phyloP scores from a whole-genome alignment of 139 green algal species.

The Chlorella ohadii region DNA sequence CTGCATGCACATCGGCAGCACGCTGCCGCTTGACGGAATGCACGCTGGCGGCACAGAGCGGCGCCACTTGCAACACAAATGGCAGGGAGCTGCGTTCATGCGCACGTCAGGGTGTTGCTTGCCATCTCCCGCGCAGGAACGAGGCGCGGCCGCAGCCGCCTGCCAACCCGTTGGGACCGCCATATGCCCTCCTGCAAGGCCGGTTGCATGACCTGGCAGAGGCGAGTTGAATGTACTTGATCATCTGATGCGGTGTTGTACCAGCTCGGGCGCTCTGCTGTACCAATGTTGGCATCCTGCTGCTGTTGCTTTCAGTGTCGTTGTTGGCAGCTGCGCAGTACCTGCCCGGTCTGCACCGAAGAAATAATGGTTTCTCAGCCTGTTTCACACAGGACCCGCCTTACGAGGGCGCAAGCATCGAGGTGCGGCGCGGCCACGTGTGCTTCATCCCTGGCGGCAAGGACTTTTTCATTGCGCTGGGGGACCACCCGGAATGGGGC shows the following conservation, averaged over 20 bases:
- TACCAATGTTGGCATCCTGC: no score
- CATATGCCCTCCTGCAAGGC: conserved; percentile 60
- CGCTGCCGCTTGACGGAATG: no score
- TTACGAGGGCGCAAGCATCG: neutral
- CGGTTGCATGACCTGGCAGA: conserved; percentile 32
- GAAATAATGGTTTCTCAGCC: neutral
- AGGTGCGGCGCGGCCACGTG: conserved; percentile 34
- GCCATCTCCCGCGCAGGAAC: neutral
- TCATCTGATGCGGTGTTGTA: no score
- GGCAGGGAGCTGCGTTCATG: no score
- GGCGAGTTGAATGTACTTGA: neutral
- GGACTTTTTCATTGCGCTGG: conserved; percentile 58
- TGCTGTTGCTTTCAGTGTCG: no score
- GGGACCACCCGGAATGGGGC: conserved; percentile 56
- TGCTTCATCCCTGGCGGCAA: conserved; percentile 51
- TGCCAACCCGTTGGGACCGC: conserved; percentile 31
- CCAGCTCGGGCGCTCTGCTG: no score
- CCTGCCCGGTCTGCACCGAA: no score
- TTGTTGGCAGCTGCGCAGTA: no score
- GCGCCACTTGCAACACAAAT: no score
- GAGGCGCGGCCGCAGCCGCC: conserved; percentile 4
- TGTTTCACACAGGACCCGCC: neutral
- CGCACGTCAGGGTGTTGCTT: no score
- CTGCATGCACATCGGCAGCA: neutral
- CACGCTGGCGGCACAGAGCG: no score